A percentile compares a stretch with the other conserved stretches of the same genome.
These are phyloP conservation scores for Alternaria sp. DNA, from an alignment of 2,329 filamentous ascomycete species.

Conservation along the genomic window DNA sequence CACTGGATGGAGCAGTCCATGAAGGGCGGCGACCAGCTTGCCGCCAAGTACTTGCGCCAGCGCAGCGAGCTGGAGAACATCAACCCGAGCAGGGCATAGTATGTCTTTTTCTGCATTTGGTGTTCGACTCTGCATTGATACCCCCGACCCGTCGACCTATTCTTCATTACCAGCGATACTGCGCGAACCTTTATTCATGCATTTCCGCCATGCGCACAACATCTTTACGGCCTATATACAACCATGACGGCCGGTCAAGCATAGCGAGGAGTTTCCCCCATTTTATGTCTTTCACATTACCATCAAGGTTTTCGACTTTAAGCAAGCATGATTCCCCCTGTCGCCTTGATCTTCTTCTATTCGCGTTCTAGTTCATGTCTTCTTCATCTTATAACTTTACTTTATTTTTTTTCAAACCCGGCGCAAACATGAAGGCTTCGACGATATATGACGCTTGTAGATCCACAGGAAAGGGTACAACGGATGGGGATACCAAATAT, in stretches of 20 bases:
- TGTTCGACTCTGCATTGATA: conserved; percentile 19
- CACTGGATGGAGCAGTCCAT: conserved; percentile 97
- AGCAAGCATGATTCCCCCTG: conserved; percentile 17
- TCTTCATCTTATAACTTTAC: neutral
- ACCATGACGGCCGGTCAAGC: conserved; percentile 10
- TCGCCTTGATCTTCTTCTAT: conserved; percentile 2
- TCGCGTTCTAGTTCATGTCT: neutral
- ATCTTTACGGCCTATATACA: conserved; percentile 7
- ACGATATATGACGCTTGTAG: conserved; percentile 12
- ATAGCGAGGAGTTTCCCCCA: conserved; percentile 16
- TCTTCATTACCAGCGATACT: neutral
- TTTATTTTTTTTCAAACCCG: neutral
- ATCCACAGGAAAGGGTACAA: neutral
- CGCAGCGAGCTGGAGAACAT: conserved; percentile 67
- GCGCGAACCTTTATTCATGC: neutral
- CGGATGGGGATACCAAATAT: conserved; percentile 1
- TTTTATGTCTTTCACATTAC: neutral
- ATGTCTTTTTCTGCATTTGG: conserved; percentile 21
- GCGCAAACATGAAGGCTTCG: neutral
- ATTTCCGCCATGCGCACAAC: conserved; percentile 11
- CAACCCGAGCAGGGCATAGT: conserved; percentile 48
- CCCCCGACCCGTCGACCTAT: conserved; percentile 3
- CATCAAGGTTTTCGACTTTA: conserved; percentile 5
- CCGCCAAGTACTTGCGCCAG: conserved; percentile 81
- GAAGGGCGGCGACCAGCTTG: conserved; percentile 83